Percentiles rank a stretch among this genome's conserved stretches.
These are phyloP conservation scores for Pythium dissotocum DNA, from an alignment of 352 stramenopile species.

Conservation along the genomic window DNA sequence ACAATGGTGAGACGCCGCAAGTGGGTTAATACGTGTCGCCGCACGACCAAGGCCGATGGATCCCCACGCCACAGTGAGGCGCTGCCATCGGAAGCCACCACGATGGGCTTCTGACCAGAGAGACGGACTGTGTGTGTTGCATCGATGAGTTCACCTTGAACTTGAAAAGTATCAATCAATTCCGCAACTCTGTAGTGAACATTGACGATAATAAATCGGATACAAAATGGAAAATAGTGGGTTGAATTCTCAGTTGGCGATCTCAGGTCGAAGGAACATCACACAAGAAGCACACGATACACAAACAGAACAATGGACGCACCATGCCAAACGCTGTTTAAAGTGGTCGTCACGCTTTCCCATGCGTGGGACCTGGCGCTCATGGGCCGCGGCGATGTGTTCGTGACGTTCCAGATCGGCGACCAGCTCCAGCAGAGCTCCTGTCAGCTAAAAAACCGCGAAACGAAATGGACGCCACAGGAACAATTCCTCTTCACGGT, in stretches of 20 bases:
- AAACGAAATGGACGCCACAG: neutral
- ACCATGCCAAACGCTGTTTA: neutral
- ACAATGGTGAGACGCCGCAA: constrained; percentile 32
- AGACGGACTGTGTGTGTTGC: too few relatives aligned
- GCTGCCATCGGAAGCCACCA: neutral
- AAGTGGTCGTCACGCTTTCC: neutral
- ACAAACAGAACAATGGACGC: neutral
- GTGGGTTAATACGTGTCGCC: constrained; percentile 22
- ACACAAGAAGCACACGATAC: too few relatives aligned
- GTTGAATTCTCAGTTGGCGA: too few relatives aligned
- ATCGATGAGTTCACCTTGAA: neutral
- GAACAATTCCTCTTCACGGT: neutral
- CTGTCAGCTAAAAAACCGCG: neutral
- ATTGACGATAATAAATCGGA: neutral
- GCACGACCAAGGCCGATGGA: constrained; percentile 9
- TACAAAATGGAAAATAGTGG: neutral
- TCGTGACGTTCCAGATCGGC: neutral
- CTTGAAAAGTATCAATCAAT: neutral
- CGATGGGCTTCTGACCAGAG: neutral
- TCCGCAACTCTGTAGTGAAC: neutral
- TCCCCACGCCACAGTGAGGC: constrained; percentile 7
- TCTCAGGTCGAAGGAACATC: too few relatives aligned
- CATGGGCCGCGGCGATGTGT: neutral
- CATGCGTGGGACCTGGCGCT: neutral
- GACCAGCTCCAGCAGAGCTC: neutral